Percentiles rank a stretch among this genome's conserved stretches.
These are phyloP conservation scores for Annulohypoxylon moriforme DNA, from an alignment of 495 filamentous ascomycete genomes.

Conservation along the genomic window DNA sequence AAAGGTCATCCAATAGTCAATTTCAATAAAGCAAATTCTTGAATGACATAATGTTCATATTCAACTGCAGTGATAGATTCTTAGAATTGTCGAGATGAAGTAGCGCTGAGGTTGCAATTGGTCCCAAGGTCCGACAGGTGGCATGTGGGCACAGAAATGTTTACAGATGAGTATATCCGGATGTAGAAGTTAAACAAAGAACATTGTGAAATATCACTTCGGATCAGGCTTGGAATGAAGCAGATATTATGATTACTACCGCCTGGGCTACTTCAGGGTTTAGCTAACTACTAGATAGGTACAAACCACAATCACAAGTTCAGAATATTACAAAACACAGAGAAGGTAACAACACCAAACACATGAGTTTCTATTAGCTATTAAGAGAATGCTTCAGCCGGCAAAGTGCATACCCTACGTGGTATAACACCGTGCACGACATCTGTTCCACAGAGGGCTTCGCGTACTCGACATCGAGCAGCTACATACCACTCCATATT, in stretches of 20 bases:
- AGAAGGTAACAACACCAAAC: constrained; percentile 37
- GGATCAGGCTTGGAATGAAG: neutral
- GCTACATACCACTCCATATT: constrained; percentile 29
- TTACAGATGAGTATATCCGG: neutral
- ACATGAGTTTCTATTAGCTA: constrained; percentile 52
- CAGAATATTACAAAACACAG: neutral
- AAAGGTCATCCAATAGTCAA: too few relatives aligned
- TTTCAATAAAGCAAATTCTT: too few relatives aligned
- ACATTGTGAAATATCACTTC: neutral
- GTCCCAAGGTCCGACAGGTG: too few relatives aligned
- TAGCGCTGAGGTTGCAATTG: too few relatives aligned
- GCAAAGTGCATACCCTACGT: constrained; percentile 34
- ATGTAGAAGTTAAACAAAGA: too few relatives aligned
- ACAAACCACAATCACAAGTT: constrained; percentile 1
- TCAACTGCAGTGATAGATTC: too few relatives aligned
- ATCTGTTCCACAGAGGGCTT: constrained; percentile 38
- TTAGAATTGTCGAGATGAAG: too few relatives aligned
- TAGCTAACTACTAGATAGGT: neutral
- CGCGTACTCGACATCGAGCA: constrained; percentile 25
- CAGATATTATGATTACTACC: neutral
- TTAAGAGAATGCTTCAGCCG: constrained; percentile 50
- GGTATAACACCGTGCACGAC: constrained; percentile 42
- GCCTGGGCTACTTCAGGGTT: neutral
- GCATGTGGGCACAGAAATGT: too few relatives aligned
- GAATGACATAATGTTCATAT: too few relatives aligned